Evolutionary conservation across 2,329 filamentous ascomycete species (phyloP).

Genomic region (Aspergillus thermomutatus): DNA sequence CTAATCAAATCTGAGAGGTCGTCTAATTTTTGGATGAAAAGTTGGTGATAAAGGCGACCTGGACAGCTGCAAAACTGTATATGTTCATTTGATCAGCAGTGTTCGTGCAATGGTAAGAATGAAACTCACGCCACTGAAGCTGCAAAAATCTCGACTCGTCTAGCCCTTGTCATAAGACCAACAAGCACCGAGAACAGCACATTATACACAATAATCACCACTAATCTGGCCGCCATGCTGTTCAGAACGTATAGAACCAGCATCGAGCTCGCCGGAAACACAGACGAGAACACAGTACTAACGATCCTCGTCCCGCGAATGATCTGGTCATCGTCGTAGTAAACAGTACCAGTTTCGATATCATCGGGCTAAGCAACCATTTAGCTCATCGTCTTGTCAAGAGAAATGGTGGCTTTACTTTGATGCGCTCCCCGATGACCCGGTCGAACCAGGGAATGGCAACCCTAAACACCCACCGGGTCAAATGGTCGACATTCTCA

Average conservation of each 20-base stretch:
- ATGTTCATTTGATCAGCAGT: neutral
- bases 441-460: neutral
- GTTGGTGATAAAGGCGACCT: constrained; percentile 11
- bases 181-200: constrained; percentile 8
- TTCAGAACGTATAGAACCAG: constrained; percentile 7
- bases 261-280: constrained; percentile 8
- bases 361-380: neutral
- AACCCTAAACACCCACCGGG: constrained; percentile 3
- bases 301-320: neutral
- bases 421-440: neutral
- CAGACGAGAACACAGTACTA: constrained; percentile 1
- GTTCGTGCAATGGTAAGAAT: neutral
- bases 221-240: neutral
- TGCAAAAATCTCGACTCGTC: constrained; percentile 11
- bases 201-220: constrained; percentile 10
- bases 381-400: neutral
- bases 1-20: neutral
- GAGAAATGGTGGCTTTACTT: neutral
- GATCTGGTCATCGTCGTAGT: constrained; percentile 7
- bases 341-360: neutral
- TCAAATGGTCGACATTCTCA: constrained; percentile 5
- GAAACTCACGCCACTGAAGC: constrained; percentile 10
- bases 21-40: neutral
- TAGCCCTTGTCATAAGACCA: constrained; percentile 7
- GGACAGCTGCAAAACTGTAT: constrained; percentile 11